Evolutionary conservation across 2,329 filamentous ascomycete species (phyloP), one percentile per base, ranked within the genome.

Genomic region (Stemphylium vesicarium): DNA sequence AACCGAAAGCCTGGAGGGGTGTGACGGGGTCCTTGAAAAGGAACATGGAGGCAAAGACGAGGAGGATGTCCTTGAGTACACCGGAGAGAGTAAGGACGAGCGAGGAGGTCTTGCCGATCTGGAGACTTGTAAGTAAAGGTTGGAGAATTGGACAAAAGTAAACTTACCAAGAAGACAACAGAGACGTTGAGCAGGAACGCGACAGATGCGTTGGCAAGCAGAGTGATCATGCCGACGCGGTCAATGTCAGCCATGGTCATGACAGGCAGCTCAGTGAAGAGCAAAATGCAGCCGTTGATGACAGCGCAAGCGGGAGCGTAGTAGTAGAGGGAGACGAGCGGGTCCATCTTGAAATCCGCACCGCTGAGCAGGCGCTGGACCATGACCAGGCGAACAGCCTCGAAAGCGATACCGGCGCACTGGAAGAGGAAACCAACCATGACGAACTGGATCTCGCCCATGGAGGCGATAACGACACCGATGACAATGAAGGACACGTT

Each of bases 401-500:
- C 91, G 71, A 94, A 95, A 69, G 89, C 75, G 70, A 95, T 88
- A 70, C 91, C 91, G 53, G 82, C 87, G 57, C 89, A 81, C 80
- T 95, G 91, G 83, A 87, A 92, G 60, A 92, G 75, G 78, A 95
- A 90, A 61, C 91, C 91, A 63, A 85, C 82, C 78, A 90, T 81
- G 69, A 91, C 89, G 74, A 99, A 99, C 75, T 93, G 88, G 78
- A 99, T 96, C 81, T 99, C 95, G 70, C 95, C 95, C 61, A 96
- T 85, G 1, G 94, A 96, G 44, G 95, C 95, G 72, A 99, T 92
- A 64, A 97, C 82, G 66, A 98, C 93, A 82, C 95, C 95, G 48
- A 98, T 77, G 47, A 98, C 95, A 69, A 99, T 99, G 74, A 94
- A 85, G 37, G 91, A 95, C 59, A 99, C 93, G 74, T 99, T 99